Conservation (phyloP, 202 grass and related monocot species). For the Hordeum pubiflorum region DNA sequence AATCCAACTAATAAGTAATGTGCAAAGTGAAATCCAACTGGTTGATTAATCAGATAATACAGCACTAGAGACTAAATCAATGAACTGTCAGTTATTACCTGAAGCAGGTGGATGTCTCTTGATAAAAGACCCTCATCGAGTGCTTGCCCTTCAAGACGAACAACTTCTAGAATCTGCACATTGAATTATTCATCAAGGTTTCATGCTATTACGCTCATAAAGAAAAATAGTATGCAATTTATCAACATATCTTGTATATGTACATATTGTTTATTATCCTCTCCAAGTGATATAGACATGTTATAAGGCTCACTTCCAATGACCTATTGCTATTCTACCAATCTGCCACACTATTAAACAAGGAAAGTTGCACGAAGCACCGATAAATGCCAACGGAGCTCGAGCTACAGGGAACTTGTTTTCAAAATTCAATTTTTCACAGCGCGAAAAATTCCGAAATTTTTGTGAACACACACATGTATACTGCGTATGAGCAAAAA, state of each 20-base stretch:
- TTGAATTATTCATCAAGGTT: neutral
- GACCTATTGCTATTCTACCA: neutral
- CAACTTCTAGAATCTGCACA: constrained; percentile 86
- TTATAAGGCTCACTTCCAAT: neutral
- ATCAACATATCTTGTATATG: neutral
- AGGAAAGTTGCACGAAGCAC: neutral
- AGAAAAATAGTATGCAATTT: neutral
- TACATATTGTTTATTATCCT: neutral
- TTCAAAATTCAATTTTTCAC: no score
- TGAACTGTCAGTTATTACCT: constrained; percentile 44
- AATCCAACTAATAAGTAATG: neutral
- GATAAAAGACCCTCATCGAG: constrained; percentile 65
- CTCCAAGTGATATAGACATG: neutral
- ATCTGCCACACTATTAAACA: neutral
- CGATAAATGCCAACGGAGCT: no score
- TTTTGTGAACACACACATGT: no score
- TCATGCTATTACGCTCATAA: neutral
- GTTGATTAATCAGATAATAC: neutral
- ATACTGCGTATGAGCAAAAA: no score
- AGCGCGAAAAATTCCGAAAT: no score
- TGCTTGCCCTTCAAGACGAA: constrained; percentile 86
- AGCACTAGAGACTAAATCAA: neutral
- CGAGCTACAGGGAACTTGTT: no score
- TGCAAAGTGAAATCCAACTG: neutral
- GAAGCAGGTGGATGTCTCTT: constrained; percentile 90